phyloP scores from a whole-genome alignment of 2,329 filamentous ascomycete species.

The Colletotrichum gloeosporioides region DNA sequence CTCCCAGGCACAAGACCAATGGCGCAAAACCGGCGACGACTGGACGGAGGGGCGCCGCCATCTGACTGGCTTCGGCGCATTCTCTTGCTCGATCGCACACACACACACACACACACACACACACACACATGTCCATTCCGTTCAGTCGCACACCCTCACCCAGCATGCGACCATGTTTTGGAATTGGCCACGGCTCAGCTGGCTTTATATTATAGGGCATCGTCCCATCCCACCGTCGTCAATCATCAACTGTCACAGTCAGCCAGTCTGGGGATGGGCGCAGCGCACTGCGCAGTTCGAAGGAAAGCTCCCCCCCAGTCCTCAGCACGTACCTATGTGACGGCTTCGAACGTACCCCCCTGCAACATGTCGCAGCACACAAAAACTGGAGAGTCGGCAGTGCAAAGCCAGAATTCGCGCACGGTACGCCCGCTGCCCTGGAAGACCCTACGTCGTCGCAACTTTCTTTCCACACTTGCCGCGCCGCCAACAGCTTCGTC shows the following conservation, averaged over 20 bases:
- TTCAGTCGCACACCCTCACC: background rate
- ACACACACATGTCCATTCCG: background rate
- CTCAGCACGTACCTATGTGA: slow-evolving; percentile 11
- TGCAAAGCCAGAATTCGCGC: slow-evolving; percentile 14
- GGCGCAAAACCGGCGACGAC: background rate
- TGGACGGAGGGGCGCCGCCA: slow-evolving; percentile 2
- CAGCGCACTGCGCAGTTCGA: background rate
- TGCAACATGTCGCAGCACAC: slow-evolving; percentile 18
- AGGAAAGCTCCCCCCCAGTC: slow-evolving; percentile 1
- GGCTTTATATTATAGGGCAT: background rate
- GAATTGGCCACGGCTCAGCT: background rate
- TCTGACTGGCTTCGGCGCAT: slow-evolving; percentile 17
- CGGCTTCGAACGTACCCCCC: slow-evolving; percentile 3
- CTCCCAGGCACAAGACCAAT: background rate
- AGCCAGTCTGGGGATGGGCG: background rate
- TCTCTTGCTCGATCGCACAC: background rate
- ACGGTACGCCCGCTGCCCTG: slow-evolving; percentile 9
- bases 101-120: background rate
- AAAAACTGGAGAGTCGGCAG: slow-evolving; percentile 15
- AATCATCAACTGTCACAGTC: background rate
- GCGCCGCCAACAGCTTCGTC: background rate
- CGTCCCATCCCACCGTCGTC: background rate
- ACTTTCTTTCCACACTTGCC: background rate
- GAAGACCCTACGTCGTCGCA: slow-evolving; percentile 18
- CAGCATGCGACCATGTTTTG: background rate